Evolutionary conservation across 345 rosid species (phyloP).

Genomic region (Citrus cavaleriei): DNA sequence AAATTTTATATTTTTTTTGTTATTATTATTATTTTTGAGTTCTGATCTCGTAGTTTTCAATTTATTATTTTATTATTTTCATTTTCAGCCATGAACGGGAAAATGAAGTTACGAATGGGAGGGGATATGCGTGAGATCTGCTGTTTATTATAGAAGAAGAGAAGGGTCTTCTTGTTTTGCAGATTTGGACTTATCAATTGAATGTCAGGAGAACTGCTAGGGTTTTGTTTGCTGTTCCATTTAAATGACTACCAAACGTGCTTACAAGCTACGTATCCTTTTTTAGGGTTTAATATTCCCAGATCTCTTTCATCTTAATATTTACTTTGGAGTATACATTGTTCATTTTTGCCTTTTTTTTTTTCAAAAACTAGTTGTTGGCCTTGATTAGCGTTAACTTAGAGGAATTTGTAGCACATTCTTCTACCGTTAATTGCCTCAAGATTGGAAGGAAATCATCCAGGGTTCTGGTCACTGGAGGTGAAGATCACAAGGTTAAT

Average conservation of each 20-base stretch:
- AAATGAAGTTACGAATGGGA: constrained; percentile 16
- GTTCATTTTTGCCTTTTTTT: neutral
- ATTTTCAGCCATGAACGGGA: constrained; percentile 9
- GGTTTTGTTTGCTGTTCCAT: constrained; percentile 36
- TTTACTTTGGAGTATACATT: neutral
- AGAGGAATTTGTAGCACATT: constrained; percentile 99
- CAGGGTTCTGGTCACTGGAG: constrained; percentile 92
- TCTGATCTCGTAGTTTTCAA: constrained; percentile 15
- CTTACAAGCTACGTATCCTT: constrained; percentile 99
- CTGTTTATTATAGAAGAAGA: neutral
- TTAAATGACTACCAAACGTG: constrained; percentile 90
- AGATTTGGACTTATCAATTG: constrained; percentile 36
- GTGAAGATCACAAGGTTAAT: constrained; percentile 98
- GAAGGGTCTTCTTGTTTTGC: neutral
- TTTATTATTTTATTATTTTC: neutral
- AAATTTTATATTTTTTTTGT: neutral
- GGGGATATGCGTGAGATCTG: constrained; percentile 22
- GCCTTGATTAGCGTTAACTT: constrained; percentile 43
- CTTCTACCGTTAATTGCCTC: constrained; percentile 87
- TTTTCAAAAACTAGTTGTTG: neutral
- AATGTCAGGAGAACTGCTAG: constrained; percentile 27
- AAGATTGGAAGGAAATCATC: constrained; percentile 97
- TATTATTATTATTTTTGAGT: neutral
- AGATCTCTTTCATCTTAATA: constrained; percentile 21
- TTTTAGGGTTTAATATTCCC: constrained; percentile 6